A percentile compares a stretch with the other conserved stretches of the same genome.
These are phyloP conservation scores for Phtheirospermum japonicum DNA, from an alignment of 257 asterid genomes.

Conservation along the genomic window DNA sequence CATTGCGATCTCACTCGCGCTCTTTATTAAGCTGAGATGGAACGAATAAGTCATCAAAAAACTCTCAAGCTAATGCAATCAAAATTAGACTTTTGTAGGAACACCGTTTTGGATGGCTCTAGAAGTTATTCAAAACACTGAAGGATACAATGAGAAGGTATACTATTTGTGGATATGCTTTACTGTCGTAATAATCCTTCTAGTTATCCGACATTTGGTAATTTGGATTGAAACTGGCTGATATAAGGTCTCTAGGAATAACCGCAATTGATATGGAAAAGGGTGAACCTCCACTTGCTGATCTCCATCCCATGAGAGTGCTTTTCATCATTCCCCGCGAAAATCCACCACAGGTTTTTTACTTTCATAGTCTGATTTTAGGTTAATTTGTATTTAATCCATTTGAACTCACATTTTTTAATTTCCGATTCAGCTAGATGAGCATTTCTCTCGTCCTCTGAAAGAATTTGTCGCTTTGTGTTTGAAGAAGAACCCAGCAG, in stretches of 20 bases:
- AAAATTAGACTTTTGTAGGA: slow-evolving; percentile 96
- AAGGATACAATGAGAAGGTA: slow-evolving; percentile 99
- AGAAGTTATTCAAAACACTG: slow-evolving; percentile 97
- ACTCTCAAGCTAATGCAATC: slow-evolving; percentile 48
- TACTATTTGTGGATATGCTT: slow-evolving; percentile 15
- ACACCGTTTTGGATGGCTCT: slow-evolving; percentile 99
- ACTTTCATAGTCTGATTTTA: slow-evolving; percentile 27
- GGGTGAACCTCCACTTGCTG: slow-evolving; percentile 99
- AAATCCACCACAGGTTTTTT: slow-evolving; percentile 91
- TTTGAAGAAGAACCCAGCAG: slow-evolving; percentile 88
- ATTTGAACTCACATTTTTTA: slow-evolving; percentile 26
- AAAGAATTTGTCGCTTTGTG: slow-evolving; percentile 87
- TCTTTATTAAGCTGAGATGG: slow-evolving; percentile 26
- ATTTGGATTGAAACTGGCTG: slow-evolving; percentile 69
- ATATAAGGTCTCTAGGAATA: slow-evolving; percentile 98
- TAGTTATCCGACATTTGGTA: slow-evolving; percentile 14
- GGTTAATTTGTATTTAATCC: slow-evolving; percentile 14
- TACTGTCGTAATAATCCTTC: background rate
- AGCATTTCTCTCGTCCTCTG: slow-evolving; percentile 94
- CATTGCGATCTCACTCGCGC: slow-evolving; percentile 25
- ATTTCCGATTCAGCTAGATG: slow-evolving; percentile 79
- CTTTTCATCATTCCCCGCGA: slow-evolving; percentile 98
- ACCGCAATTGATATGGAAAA: slow-evolving; percentile 99
- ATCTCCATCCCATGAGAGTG: slow-evolving; percentile 99
- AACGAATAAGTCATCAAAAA: slow-evolving; percentile 28